Base-by-base conservation (phyloP, 345 rosid species). In the Brassica rapa region DNA sequence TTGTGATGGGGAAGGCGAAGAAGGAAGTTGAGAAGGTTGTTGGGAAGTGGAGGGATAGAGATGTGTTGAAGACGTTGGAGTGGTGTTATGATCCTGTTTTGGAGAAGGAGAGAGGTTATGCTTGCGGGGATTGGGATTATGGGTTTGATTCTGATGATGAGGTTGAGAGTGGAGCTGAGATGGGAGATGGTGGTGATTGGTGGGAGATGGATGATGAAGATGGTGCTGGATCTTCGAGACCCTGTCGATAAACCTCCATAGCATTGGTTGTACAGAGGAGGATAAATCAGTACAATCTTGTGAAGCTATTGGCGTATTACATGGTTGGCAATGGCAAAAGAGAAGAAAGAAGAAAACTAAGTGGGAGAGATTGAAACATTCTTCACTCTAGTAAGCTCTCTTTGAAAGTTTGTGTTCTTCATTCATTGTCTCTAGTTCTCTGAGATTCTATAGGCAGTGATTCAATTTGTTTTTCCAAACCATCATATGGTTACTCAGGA, bases 1-100 rank as follows among this genome's bases (percentile, higher is more conserved):
- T 92, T 57, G 77, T 86, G 75, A 86, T 81, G 90, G 97, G 97
- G 51, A 92, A 94, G 82, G 97, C 93, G 46, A 92, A 85, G 92
- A 88, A 92, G 76, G 97, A 94, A 46, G 94, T 91, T 0, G 84
- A 74, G 14, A 83, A 93, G 2, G 94, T 89, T 72, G 83, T 86
- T 21, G 90, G 89, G 63, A 84, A 83, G 64, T 94, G 98, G 96
- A 86, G 86, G 21, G 93, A 94, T 83, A 87, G 82, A 10, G 89
- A 89, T 71, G 72, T 87, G 64, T 83, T 92, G 86, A 88, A 85
- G 84, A 86, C 76, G 63, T 76, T 92, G 87, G 98, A 89, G 73
- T 94, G 98, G 96, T 89, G 69, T 6, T 88, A 90, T 79, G 81
- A 89, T 74, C 90, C 91, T 11, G 87, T 80, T 66, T 77, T 73